phyloP scores from a whole-genome alignment of 129 eudicot species.

The Sambucus nigra region DNA sequence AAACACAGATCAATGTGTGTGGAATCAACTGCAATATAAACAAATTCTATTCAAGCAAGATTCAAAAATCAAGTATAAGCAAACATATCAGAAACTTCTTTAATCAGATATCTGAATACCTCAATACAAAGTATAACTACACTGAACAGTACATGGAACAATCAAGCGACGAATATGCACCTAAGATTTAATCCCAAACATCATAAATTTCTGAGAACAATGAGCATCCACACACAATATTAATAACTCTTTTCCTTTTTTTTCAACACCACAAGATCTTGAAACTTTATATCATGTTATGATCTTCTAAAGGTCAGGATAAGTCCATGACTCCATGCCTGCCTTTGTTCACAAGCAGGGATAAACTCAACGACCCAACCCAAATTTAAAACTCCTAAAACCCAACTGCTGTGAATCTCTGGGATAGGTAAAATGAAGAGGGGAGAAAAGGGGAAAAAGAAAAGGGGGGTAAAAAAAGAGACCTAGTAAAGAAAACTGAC shows the following conservation, averaged over 20 bases:
- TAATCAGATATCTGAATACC: neutral
- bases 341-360: too few relatives aligned
- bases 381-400: neutral
- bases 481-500: too few relatives aligned
- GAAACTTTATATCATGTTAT: too few relatives aligned
- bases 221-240: too few relatives aligned
- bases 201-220: too few relatives aligned
- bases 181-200: too few relatives aligned
- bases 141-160: neutral
- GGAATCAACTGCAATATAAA: neutral
- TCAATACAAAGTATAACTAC: neutral
- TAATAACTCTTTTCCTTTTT: too few relatives aligned
- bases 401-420: constrained; percentile 4
- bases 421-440: constrained; percentile 1
- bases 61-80: neutral
- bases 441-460: too few relatives aligned
- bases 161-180: too few relatives aligned
- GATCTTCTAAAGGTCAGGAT: too few relatives aligned
- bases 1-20: neutral
- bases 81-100: neutral
- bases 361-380: neutral
- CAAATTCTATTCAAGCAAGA: neutral
- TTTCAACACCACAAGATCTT: too few relatives aligned
- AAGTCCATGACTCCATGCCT: too few relatives aligned
- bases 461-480: neutral